Evolutionary conservation across 345 rosid species (phyloP).

Genomic region (Eucalyptus polybractea): DNA sequence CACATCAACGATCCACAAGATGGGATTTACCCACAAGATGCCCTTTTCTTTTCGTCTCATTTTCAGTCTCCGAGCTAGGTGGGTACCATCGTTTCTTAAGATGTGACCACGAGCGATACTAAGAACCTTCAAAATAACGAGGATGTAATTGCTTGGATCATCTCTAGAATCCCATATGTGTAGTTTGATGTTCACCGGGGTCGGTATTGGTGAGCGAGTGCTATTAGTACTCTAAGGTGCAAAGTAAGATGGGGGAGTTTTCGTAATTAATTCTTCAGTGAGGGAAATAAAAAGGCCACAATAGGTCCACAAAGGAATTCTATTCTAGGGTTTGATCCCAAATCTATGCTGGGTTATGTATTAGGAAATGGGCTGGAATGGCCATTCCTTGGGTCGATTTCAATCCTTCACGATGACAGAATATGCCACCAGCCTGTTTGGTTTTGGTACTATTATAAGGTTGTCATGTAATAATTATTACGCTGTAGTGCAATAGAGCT

Average conservation of each 20-base stretch:
- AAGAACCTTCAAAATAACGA: not conserved
- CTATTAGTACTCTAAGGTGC: not conserved
- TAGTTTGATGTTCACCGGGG: not conserved
- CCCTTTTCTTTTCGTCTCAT: not conserved
- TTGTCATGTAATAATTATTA: not conserved
- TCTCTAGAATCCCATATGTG: not conserved
- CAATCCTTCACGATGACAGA: not conserved
- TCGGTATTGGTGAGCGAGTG: not conserved
- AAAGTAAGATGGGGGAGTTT: not conserved
- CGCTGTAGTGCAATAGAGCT: not conserved
- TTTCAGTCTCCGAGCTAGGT: not conserved
- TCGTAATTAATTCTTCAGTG: not conserved
- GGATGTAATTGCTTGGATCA: not conserved
- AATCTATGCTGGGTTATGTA: conserved; percentile 31
- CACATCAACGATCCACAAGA: not conserved
- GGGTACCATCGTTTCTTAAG: not conserved
- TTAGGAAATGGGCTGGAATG: not conserved
- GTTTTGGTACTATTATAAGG: not conserved
- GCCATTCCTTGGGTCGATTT: not conserved
- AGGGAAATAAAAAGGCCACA: not conserved
- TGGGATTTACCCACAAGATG: not conserved
- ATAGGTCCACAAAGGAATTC: not conserved
- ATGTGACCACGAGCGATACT: not conserved
- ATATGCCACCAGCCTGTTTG: not conserved
- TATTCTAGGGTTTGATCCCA: conserved; percentile 4